Base-by-base conservation (phyloP, 768 basidiomycete species). In the Nidularia pulvinata region DNA sequence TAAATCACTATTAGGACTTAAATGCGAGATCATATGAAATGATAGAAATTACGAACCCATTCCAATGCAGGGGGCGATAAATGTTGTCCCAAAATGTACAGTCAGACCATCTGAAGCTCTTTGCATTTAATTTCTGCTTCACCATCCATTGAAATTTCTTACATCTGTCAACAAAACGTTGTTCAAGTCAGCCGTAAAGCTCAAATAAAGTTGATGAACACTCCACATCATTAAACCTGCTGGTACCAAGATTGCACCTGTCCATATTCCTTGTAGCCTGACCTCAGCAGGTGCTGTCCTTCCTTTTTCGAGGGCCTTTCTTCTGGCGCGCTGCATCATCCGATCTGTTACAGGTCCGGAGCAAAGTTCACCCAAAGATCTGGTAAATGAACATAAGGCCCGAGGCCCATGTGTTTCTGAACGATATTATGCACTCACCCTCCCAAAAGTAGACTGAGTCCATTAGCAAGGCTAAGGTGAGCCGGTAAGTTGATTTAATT, bases 241-340 rank as follows among this genome's bases (percentile, higher is more conserved):
- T 48, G 72, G 72, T 9, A 71, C 71, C 4, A 65, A 61, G 22
- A 73, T 57, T n/a, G 68, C 69, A 2, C 71, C 70, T 30, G 71
- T 69, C 72, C 72, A 72, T 33, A 73, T 73, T 9, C 71, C 70
- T 13, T 70, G 69, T n/a, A 74, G 58, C 1, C 72, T 67, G 51
- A 71, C 65, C 54, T 73, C 71, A 3, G 67, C 58, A 19, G 71
- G 53, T 1, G 63, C 67, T 7, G 59, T 55, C 33, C 58, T 58
- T 5, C 68, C 69, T 4, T 58, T 53, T 14, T 57, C 46, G 0
- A 69, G 55, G 1, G 67, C 68, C 19, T 54, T 59, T 37, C 61
- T 55, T 11, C 72, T 66, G 37, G 69, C 70, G 14, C 68, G 66
- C 35, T 63, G 65, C 65, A 74, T 69, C 69, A 71, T 70, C 0